Evolutionary conservation across 495 filamentous ascomycete genomes (phyloP).

Genomic region (Ascodesmis nigricans): DNA sequence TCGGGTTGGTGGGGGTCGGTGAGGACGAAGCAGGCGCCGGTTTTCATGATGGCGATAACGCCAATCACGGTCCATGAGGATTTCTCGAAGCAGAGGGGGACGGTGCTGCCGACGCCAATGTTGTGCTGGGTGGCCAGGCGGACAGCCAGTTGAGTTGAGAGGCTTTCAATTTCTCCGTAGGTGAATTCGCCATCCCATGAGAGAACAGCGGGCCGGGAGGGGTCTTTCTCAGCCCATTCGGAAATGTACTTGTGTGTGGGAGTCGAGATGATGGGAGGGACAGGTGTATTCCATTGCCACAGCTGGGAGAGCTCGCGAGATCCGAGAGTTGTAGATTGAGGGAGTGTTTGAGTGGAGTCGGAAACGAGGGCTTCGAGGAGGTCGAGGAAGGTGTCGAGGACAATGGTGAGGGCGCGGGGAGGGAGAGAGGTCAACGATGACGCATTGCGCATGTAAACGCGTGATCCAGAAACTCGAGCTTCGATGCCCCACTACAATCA

Average conservation of each 20-base stretch:
- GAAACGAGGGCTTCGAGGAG: too few species aligned
- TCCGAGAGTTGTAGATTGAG: too few species aligned
- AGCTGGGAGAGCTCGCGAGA: too few species aligned
- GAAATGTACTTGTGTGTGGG: slow-evolving; percentile 1
- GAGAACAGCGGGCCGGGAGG: slow-evolving; percentile 4
- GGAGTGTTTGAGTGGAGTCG: too few species aligned
- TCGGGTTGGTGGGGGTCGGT: slow-evolving; percentile 35
- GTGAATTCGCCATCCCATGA: slow-evolving; percentile 4
- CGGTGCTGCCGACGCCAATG: slow-evolving; percentile 24
- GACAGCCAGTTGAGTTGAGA: slow-evolving; percentile 13
- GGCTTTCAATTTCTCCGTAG: slow-evolving; percentile 8
- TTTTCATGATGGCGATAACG: slow-evolving; percentile 32
- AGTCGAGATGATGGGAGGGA: slow-evolving; percentile 19
- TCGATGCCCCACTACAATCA: too few species aligned
- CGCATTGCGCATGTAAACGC: too few species aligned
- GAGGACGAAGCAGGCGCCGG: slow-evolving; percentile 33
- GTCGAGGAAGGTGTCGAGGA: too few species aligned
- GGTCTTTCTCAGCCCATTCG: slow-evolving; percentile 3
- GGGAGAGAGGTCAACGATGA: too few species aligned
- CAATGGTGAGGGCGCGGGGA: too few species aligned
- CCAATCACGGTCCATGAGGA: slow-evolving; percentile 31
- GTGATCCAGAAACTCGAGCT: too few species aligned
- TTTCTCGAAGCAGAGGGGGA: slow-evolving; percentile 36
- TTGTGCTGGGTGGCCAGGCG: slow-evolving; percentile 5
- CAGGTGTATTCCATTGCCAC: slow-evolving; percentile 24